Conservation (phyloP, 345 rosid genomes). For the Aquilaria sinensis region DNA sequence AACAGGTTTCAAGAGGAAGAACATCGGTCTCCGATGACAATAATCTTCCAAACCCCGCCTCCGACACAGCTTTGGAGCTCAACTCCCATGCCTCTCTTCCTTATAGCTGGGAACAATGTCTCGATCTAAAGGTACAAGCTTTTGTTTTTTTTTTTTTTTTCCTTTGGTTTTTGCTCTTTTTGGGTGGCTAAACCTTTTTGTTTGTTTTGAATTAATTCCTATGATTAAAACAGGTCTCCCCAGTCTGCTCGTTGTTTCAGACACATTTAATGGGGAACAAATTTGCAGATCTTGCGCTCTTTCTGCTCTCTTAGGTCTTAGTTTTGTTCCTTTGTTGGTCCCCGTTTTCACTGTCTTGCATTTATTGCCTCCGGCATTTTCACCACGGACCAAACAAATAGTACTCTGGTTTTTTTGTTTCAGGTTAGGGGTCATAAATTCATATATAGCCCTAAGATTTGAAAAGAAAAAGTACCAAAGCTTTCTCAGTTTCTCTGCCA, state of each 20-base stretch:
- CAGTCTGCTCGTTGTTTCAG: conserved; percentile 26
- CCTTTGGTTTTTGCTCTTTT: background rate
- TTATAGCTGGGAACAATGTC: conserved; percentile 86
- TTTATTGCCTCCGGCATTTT: conserved; percentile 17
- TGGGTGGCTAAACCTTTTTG: background rate
- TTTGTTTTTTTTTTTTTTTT: background rate
- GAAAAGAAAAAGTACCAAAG: too few relatives aligned
- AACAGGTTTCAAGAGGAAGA: conserved; percentile 19
- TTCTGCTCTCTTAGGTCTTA: conserved; percentile 9
- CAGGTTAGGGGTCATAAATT: too few relatives aligned
- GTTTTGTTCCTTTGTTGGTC: conserved; percentile 15
- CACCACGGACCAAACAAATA: too few relatives aligned
- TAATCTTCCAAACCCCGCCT: conserved; percentile 25
- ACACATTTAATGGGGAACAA: conserved; percentile 53
- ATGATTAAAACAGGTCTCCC: conserved; percentile 8
- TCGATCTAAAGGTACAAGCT: conserved; percentile 66
- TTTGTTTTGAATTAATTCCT: conserved; percentile 1
- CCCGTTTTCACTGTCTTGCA: conserved; percentile 26
- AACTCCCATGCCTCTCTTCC: conserved; percentile 70
- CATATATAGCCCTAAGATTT: too few relatives aligned
- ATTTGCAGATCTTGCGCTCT: conserved; percentile 38
- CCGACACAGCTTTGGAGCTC: conserved; percentile 58
- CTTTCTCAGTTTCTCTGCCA: too few relatives aligned
- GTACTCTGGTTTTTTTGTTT: too few relatives aligned
- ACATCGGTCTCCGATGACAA: conserved; percentile 41